phyloP scores from a whole-genome alignment of 768 basidiomycete genomes.

The Suillus occidentalis region DNA sequence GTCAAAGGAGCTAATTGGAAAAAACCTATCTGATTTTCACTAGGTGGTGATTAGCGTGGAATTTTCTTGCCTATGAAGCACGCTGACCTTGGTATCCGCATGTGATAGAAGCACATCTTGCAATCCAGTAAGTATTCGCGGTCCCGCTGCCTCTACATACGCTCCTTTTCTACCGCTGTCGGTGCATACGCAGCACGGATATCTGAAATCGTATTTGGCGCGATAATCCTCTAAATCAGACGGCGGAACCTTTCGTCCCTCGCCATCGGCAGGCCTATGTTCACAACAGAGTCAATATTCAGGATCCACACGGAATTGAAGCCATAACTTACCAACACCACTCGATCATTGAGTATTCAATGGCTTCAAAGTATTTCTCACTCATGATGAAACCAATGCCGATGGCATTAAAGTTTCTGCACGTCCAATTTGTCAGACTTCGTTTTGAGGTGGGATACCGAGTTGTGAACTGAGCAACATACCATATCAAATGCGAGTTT shows the following conservation, averaged over 20 bases:
- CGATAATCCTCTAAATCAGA: neutral
- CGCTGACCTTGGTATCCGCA: neutral
- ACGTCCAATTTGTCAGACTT: neutral
- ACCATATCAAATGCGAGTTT: too few species aligned
- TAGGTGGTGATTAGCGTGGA: too few species aligned
- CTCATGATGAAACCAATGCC: slow-evolving; percentile 21
- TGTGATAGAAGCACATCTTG: neutral
- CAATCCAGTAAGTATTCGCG: neutral
- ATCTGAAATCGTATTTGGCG: neutral
- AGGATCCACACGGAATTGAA: neutral
- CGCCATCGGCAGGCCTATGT: neutral
- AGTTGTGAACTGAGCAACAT: neutral
- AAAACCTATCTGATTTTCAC: too few species aligned
- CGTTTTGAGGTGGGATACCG: neutral
- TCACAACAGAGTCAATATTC: neutral
- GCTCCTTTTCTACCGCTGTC: neutral
- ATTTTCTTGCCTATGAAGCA: neutral
- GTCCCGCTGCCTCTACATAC: neutral
- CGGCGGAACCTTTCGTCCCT: neutral
- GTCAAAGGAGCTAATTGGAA: too few species aligned
- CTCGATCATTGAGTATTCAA: neutral
- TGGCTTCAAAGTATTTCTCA: neutral
- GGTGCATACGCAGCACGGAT: neutral
- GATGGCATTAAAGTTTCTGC: slow-evolving; percentile 28
- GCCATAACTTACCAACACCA: neutral